Percentiles rank a stretch among this genome's conserved stretches.
Conservation (phyloP, 2,329 filamentous ascomycete species). For the Dryadomyces quercivorus region DNA sequence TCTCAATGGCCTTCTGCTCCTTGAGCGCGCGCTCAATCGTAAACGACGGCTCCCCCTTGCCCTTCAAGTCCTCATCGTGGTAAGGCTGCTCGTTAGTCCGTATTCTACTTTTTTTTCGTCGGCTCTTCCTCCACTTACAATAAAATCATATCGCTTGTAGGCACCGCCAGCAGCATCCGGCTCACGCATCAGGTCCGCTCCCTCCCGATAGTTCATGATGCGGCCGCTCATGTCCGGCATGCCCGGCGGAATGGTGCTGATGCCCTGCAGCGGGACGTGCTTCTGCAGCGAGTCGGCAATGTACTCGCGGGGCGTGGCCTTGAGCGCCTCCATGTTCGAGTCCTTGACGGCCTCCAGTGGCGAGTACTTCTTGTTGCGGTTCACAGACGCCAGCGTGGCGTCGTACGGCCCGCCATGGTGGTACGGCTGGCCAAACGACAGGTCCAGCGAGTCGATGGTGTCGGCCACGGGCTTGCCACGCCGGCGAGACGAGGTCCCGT, state of each 20-base stretch:
- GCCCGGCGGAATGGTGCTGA: conserved; percentile 65
- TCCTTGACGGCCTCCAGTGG: conserved; percentile 66
- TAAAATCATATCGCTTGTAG: conserved; percentile 62
- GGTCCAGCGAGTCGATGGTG: conserved; percentile 69
- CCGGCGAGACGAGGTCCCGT: conserved; percentile 39
- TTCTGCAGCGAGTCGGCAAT: conserved; percentile 59
- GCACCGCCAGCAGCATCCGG: conserved; percentile 54
- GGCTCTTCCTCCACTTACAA: conserved; percentile 39
- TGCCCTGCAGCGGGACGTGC: conserved; percentile 72
- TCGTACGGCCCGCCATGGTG: conserved; percentile 91
- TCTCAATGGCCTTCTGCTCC: conserved; percentile 29
- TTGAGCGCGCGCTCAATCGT: conserved; percentile 57
- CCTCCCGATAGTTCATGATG: conserved; percentile 69
- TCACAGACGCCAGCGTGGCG: conserved; percentile 63
- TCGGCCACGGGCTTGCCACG: conserved; percentile 60
- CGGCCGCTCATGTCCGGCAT: conserved; percentile 54
- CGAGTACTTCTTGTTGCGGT: conserved; percentile 47
- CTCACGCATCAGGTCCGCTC: conserved; percentile 75
- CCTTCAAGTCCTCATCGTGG: conserved; percentile 65
- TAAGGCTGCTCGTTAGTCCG: conserved; percentile 38
- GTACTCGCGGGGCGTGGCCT: conserved; percentile 68
- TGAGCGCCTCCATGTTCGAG: conserved; percentile 64
- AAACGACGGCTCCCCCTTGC: conserved; percentile 68
- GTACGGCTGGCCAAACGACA: conserved; percentile 50
- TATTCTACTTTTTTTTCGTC: no score